Percentiles rank a stretch among this genome's conserved stretches.
These are phyloP conservation scores for Populus nigra DNA, from an alignment of 345 rosid genomes.

Conservation along the genomic window DNA sequence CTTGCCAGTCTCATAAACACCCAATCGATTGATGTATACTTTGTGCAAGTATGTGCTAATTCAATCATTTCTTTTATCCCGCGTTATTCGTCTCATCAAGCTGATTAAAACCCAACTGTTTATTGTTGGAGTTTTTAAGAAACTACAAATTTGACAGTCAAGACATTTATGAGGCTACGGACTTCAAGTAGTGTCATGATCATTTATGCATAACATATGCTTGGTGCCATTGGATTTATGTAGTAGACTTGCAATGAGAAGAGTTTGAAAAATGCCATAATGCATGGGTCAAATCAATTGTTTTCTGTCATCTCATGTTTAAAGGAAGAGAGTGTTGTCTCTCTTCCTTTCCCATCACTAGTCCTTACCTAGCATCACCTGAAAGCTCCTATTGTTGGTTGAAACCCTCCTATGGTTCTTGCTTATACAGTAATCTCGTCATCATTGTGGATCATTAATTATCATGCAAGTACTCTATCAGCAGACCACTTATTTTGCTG, in stretches of 20 bases:
- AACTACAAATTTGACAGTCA: not conserved
- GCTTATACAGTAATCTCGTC: not conserved
- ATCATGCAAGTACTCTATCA: not conserved
- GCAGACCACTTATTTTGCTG: not conserved
- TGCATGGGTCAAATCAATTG: not conserved
- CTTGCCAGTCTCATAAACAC: conserved; percentile 95
- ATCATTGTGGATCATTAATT: not conserved
- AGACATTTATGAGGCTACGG: not conserved
- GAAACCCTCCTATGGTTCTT: not conserved
- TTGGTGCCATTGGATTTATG: not conserved
- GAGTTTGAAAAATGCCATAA: not conserved
- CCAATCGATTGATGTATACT: conserved; percentile 57
- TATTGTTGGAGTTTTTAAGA: not conserved
- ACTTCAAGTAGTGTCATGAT: not conserved
- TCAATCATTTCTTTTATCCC: not conserved
- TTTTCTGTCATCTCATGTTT: not conserved
- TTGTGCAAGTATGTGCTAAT: conserved; percentile 24
- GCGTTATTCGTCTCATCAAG: not conserved
- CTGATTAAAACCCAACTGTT: too few species aligned
- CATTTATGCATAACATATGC: not conserved
- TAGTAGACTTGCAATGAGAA: not conserved
- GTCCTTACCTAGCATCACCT: not conserved
- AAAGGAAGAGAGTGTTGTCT: not conserved
- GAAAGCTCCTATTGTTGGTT: not conserved
- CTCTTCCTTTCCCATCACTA: not conserved